Base-by-base conservation (phyloP, 768 basidiomycete genomes). In the Kwoniella sp. region DNA sequence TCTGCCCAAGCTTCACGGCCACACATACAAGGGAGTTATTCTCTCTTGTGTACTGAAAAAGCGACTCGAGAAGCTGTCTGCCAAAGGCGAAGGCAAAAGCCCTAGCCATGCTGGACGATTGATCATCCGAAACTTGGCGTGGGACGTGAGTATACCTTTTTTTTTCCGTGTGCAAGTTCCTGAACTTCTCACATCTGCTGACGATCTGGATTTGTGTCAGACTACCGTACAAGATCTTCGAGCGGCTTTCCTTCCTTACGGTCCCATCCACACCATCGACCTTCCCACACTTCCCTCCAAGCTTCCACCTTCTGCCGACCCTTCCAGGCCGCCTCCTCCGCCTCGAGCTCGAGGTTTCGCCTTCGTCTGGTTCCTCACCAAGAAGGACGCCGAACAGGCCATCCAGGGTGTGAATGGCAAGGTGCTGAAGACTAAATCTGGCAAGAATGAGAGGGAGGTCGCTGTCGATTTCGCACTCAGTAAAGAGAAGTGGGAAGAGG, bases 381-480 rank as follows among this genome's bases (percentile, higher is more conserved):
- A 85, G 76, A 88, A 88, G 61, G 90, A 93, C 72, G 94, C 92
- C 9, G 89, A 93, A 77, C 82, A 83, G 55, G 93, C 92, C 0
- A 83, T 95, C 62, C 87, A 87, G 70, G 86, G 83, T 13, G 87
- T 90, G 65, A 95, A 95, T 72, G 91, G 90, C 19, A 87, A 85
- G 77, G 84, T 83, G 10, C 63, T 80, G 77, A 80, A 77, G 68
- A 80, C 64, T 21, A 81, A 83, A 64, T 77, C 80, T 36, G 76
- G 84, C 1, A 83, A 90, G 21, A 78, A 80, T 63, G 80, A 81
- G 55, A 83, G 92, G 56, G 82, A 86, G 17, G 90, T 95, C 40
- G 92, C 92, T 7, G 95, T 98, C 26, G 94, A 97, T 82, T 97
- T 92, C 91, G 95, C 93, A 2, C 79, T 97, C 77, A 91, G 92